These are phyloP conservation scores for Alternaria consortialis DNA, from an alignment of 2,329 filamentous ascomycete species.

Conservation along the genomic window DNA sequence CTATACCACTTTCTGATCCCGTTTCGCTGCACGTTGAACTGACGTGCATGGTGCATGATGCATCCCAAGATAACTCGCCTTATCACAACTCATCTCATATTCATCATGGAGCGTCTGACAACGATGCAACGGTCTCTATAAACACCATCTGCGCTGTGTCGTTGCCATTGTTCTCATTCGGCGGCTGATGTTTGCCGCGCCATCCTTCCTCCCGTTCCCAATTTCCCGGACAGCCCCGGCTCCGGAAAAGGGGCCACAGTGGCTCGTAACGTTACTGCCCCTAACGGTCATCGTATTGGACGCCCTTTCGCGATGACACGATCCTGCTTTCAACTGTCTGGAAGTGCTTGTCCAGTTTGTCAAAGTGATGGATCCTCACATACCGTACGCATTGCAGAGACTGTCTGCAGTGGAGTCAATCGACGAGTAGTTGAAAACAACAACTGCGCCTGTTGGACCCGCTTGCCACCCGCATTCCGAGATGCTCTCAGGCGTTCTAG, in stretches of 20 bases:
- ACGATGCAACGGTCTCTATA: neutral
- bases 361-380: neutral
- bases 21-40: constrained; percentile 16
- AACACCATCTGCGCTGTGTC: neutral
- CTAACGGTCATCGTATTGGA: constrained; percentile 5
- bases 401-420: constrained; percentile 1
- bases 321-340: neutral
- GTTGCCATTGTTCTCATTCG: neutral
- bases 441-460: constrained; percentile 5
- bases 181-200: constrained; percentile 4
- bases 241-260: constrained; percentile 19
- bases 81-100: constrained; percentile 1
- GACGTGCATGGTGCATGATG: constrained; percentile 15
- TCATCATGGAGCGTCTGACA: neutral
- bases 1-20: constrained; percentile 11
- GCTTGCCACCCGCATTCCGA: constrained; percentile 11
- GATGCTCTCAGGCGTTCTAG: constrained; percentile 16
- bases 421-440: constrained; percentile 1
- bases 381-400: constrained; percentile 1
- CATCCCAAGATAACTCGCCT: constrained; percentile 6
- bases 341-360: neutral
- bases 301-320: neutral
- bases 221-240: constrained; percentile 19
- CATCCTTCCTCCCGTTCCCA: constrained; percentile 10
- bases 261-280: constrained; percentile 6